Percentiles rank a stretch among this genome's conserved stretches.
Evolutionary conservation across 2,329 filamentous ascomycete species (phyloP).

Genomic region (Trichoderma brevicompactum): DNA sequence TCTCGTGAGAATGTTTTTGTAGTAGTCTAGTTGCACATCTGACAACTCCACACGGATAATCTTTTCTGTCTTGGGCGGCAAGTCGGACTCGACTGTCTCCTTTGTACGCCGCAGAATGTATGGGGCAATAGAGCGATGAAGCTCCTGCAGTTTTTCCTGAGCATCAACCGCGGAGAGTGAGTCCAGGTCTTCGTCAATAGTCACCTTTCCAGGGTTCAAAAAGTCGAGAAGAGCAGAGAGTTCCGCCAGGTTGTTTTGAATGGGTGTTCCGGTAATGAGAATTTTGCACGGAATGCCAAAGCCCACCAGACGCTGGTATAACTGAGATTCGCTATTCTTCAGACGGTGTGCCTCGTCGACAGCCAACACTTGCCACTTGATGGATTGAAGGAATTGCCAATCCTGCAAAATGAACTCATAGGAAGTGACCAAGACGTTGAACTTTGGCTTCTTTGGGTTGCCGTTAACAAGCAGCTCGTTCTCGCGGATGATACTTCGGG

Average conservation of each 20-base stretch:
- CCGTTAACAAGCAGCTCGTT: constrained; percentile 87
- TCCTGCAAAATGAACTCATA: constrained; percentile 96
- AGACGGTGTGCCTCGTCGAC: constrained; percentile 96
- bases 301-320: constrained; percentile 82
- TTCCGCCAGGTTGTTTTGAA: constrained; percentile 95
- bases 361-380: constrained; percentile 97
- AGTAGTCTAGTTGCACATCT: constrained; percentile 95
- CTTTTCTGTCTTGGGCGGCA: constrained; percentile 97
- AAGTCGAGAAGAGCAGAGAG: constrained; percentile 93
- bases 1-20: constrained; percentile 96
- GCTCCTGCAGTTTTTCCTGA: constrained; percentile 81
- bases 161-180: constrained; percentile 76
- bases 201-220: constrained; percentile 89
- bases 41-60: constrained; percentile 97
- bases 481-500: constrained; percentile 85
- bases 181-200: constrained; percentile 91
- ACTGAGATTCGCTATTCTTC: constrained; percentile 93
- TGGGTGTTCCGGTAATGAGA: constrained; percentile 94
- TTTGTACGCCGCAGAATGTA: constrained; percentile 96
- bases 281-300: constrained; percentile 89
- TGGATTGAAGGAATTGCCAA: constrained; percentile 78
- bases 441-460: constrained; percentile 87
- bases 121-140: constrained; percentile 86
- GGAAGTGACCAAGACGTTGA: constrained; percentile 96
- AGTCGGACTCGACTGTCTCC: constrained; percentile 93